Evolutionary conservation across 805 yeast species (phyloP).

Genomic region (Starmera quercuum): DNA sequence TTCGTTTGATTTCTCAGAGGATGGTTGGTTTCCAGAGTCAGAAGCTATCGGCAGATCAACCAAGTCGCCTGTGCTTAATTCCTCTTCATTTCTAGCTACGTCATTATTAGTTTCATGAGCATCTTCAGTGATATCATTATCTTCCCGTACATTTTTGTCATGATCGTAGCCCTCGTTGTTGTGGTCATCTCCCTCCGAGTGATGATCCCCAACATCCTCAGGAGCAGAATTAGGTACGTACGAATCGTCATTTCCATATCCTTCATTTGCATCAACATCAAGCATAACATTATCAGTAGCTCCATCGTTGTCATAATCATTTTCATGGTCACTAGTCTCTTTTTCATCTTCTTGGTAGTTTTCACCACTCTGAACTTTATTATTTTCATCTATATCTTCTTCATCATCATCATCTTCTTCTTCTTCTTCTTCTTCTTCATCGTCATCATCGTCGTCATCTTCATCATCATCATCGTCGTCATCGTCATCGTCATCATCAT

Average conservation of each 20-base stretch:
- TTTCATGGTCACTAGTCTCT: constrained; percentile 21
- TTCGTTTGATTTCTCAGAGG: background rate
- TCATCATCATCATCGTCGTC: constrained; percentile 6
- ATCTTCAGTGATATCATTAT: background rate
- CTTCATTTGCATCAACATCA: constrained; percentile 21
- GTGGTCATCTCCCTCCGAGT: background rate
- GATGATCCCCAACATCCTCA: constrained; percentile 1
- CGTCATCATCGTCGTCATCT: constrained; percentile 6
- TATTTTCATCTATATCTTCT: constrained; percentile 12
- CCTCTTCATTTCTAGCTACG: background rate
- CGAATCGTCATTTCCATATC: constrained; percentile 23
- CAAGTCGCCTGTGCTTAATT: no score
- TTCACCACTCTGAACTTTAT: constrained; percentile 9
- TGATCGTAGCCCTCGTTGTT: background rate
- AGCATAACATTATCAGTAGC: constrained; percentile 1
- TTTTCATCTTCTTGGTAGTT: constrained; percentile 6
- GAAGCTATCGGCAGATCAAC: background rate
- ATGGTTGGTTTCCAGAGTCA: background rate
- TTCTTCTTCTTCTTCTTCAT: constrained; percentile 13
- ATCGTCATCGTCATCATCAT: constrained; percentile 10
- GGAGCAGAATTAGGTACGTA: constrained; percentile 5
- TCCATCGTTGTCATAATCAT: constrained; percentile 17
- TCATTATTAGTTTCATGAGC: background rate
- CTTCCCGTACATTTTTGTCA: background rate
- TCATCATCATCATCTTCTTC: constrained; percentile 19